Base-by-base conservation (phyloP, 1,284 basidiomycete genomes). In the Wallemia mellicola region DNA sequence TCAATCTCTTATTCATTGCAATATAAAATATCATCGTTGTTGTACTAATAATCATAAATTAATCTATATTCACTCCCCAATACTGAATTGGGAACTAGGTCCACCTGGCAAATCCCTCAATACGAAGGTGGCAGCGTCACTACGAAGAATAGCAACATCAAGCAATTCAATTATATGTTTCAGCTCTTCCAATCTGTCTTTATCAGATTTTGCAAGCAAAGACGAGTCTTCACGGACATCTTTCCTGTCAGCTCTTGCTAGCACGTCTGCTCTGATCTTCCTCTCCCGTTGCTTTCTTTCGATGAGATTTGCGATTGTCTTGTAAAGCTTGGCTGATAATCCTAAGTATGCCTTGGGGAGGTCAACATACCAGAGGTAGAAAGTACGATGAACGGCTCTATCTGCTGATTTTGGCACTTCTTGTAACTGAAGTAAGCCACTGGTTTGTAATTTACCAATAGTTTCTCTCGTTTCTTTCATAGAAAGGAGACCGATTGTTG, bases 301-400 rank as follows among this genome's bases (percentile, higher is more conserved):
- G 15, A 78, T 73, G 61, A 92, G 79, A 67, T 94, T 94, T 66
- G 78, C 86, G 59, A 92, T 67, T 0, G 83, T 86, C 70, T 91
- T 91, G 75, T 89, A 89, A 38, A 89, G 72, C 63, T 77, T 77
- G 27, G 77, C 76, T 14, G 91, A 73, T 22, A 92, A 73, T 19
- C 80, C 76, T 7, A 80, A 78, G 66, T 83, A 86, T 5, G 83
- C 83, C 67, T 87, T 85, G 32, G 76, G 73, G 5, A 84, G 74
- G 69, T 94, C 86, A 59, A 92, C 83, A 66, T 82, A 79, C 88
- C 88, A 94, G 22, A 94, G 77, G 71, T 85, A 89, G 67, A 86
- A 84, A 57, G 82, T 87, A 56, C 86, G 75, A 0, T 81, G 77
- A 3, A 86, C 83, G 67, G 85, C 84, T 60, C 86, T 81, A 67